Percentiles rank a stretch among this genome's conserved stretches.
Conservation (phyloP, 768 basidiomycete species). For the Leucocoprinus birnbaumii region DNA sequence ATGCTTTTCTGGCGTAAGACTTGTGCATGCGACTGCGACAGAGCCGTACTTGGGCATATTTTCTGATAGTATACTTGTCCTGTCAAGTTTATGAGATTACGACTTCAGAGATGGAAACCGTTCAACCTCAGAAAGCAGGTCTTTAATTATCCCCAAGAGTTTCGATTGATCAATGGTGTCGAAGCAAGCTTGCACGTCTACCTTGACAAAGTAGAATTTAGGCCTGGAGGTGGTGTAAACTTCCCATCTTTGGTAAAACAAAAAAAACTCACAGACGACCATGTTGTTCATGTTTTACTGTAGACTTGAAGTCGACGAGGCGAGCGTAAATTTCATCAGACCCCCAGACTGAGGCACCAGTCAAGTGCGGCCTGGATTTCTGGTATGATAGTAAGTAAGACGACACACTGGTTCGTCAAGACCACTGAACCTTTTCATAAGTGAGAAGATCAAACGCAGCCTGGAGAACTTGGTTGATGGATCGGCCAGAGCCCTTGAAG, state of each 20-base stretch:
- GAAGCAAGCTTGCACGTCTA: constrained; percentile 95
- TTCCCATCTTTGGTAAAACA: background rate
- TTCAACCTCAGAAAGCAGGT: constrained; percentile 68
- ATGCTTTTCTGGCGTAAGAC: constrained; percentile 55
- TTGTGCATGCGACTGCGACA: constrained; percentile 55
- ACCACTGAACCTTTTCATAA: constrained; percentile 70
- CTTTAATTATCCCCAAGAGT: constrained; percentile 70
- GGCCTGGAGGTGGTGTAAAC: constrained; percentile 41
- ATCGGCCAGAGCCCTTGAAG: constrained; percentile 40
- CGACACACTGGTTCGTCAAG: background rate
- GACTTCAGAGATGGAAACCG: background rate
- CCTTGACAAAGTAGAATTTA: constrained; percentile 91
- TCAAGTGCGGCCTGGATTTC: constrained; percentile 56
- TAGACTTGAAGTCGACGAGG: constrained; percentile 68
- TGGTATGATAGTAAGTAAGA: constrained; percentile 24
- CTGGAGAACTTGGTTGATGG: constrained; percentile 87
- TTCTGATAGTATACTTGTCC: constrained; percentile 73
- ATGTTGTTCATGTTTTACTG: constrained; percentile 33
- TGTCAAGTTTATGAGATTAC: constrained; percentile 24
- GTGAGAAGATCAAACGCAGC: constrained; percentile 84
- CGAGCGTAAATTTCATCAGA: constrained; percentile 78
- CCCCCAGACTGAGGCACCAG: constrained; percentile 83
- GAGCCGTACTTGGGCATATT: constrained; percentile 63
- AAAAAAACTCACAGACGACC: constrained; percentile 46
- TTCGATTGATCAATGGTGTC: constrained; percentile 93